These are phyloP conservation scores for Candida insectorum DNA, from an alignment of 805 yeast genomes.

Conservation along the genomic window DNA sequence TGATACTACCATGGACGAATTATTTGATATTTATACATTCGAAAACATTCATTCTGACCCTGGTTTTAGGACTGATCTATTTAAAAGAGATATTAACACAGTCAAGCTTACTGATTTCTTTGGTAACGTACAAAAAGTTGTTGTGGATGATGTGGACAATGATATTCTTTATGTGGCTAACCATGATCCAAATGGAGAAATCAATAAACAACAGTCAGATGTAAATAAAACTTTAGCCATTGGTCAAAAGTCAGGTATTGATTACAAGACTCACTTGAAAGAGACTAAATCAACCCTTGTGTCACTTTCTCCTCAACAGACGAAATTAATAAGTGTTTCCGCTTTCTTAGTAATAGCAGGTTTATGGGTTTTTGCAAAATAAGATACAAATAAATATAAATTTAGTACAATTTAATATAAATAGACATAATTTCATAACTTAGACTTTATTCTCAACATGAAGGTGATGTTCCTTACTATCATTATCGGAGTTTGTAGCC, in stretches of 20 bases:
- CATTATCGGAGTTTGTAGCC: no score
- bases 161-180: constrained; percentile 35
- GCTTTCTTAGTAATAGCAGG: constrained; percentile 17
- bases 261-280: constrained; percentile 6
- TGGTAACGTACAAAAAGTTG: constrained; percentile 83
- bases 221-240: not conserved
- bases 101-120: constrained; percentile 89
- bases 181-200: constrained; percentile 23
- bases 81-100: constrained; percentile 58
- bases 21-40: constrained; percentile 80
- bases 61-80: constrained; percentile 85
- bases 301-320: constrained; percentile 12
- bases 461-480: no score
- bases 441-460: no score
- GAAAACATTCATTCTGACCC: constrained; percentile 88
- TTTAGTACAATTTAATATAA: no score
- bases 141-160: constrained; percentile 55
- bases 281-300: constrained; percentile 11
- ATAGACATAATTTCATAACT: no score
- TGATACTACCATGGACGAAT: constrained; percentile 69
- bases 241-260: constrained; percentile 5
- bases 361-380: constrained; percentile 18
- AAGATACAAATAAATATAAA: no score
- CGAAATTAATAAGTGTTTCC: constrained; percentile 13
- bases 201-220: not conserved